Conservation (phyloP, 768 basidiomycete genomes). For the Leccinum longicurvipes region DNA sequence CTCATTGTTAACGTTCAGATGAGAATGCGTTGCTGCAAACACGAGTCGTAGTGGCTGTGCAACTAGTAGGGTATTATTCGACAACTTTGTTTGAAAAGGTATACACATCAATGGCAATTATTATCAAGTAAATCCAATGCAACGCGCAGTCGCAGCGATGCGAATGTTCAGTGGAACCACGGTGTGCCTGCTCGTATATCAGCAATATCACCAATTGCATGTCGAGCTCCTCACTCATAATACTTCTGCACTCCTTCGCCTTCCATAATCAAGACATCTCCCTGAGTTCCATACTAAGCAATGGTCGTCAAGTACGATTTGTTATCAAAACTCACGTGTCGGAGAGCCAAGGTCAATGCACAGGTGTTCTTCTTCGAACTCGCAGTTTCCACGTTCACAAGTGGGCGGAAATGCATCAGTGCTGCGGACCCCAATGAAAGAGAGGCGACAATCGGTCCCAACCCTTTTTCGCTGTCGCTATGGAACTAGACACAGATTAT, state of each 20-base stretch:
- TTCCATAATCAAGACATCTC: conserved; percentile 78
- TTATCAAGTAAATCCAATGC: conserved; percentile 42
- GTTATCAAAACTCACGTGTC: conserved; percentile 50
- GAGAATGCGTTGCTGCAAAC: not conserved
- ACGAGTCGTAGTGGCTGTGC: conserved; percentile 18
- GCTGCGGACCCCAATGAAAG: conserved; percentile 76
- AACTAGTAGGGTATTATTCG: too few species aligned
- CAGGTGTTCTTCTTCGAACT: conserved; percentile 27
- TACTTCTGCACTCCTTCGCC: conserved; percentile 61
- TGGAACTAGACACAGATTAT: conserved; percentile 54
- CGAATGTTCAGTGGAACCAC: conserved; percentile 73
- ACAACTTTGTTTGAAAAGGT: not conserved
- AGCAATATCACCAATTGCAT: conserved; percentile 7
- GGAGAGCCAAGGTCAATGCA: conserved; percentile 55
- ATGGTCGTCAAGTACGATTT: not conserved
- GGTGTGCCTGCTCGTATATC: conserved; percentile 52
- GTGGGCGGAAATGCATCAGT: conserved; percentile 72
- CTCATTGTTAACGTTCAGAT: conserved; percentile 1
- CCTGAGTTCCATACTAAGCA: conserved; percentile 41
- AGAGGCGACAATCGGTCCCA: conserved; percentile 72
- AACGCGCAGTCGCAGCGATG: conserved; percentile 76
- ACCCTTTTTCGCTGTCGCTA: conserved; percentile 70
- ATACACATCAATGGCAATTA: not conserved
- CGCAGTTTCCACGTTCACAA: conserved; percentile 35
- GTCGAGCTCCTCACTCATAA: conserved; percentile 56